A percentile compares a stretch with the other conserved stretches of the same genome.
Evolutionary conservation across 1,284 basidiomycete species (phyloP).

Genomic region (Cutaneotrichosporon spelunceum): DNA sequence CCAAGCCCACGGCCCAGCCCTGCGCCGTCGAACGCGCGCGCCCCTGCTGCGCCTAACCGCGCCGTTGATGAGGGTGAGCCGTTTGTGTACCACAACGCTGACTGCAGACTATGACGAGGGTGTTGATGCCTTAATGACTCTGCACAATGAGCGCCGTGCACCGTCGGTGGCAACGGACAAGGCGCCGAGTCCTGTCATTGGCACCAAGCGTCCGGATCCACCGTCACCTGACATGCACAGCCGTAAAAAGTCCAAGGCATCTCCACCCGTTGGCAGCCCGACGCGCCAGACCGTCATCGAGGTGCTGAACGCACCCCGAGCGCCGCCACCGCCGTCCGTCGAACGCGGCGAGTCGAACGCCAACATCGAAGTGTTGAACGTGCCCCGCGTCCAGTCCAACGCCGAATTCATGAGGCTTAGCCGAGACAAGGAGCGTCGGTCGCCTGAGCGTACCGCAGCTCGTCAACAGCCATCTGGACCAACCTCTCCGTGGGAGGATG

Average conservation of each 20-base stretch:
- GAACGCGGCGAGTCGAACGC: conserved; percentile 3
- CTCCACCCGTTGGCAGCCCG: conserved; percentile 18
- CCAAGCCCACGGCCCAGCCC: conserved; percentile 18
- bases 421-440: conserved; percentile 11
- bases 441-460: conserved; percentile 4
- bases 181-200: conserved; percentile 17
- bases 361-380: conserved; percentile 43
- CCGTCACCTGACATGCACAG: conserved; percentile 31
- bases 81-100: conserved; percentile 4
- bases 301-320: conserved; percentile 36
- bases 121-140: conserved; percentile 49
- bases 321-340: conserved; percentile 19
- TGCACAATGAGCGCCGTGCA: conserved; percentile 41
- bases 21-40: conserved; percentile 13
- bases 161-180: conserved; percentile 19
- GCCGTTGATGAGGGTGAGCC: conserved; percentile 48
- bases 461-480: conserved; percentile 7
- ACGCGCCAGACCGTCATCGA: conserved; percentile 41
- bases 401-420: conserved; percentile 3
- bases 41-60: conserved; percentile 18
- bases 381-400: conserved; percentile 27
- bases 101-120: conserved; percentile 51
- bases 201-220: conserved; percentile 34
- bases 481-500: conserved; percentile 6
- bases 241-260: conserved; percentile 34